Evolutionary conservation across 768 basidiomycete genomes (phyloP), one percentile per base, ranked within the genome.

Genomic region (Pisolithus microcarpus): DNA sequence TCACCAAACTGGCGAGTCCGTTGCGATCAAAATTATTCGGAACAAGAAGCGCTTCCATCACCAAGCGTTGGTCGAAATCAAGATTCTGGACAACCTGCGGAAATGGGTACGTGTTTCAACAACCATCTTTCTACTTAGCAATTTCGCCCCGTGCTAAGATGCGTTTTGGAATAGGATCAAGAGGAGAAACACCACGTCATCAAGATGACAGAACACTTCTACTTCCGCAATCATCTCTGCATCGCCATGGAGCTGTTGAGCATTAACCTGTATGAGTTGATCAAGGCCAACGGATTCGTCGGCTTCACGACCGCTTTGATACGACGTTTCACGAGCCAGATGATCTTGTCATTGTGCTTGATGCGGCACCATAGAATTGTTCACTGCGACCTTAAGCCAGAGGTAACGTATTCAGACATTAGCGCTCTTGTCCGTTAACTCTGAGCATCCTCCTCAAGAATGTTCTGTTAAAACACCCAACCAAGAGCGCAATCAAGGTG

Each of bases 1-100:
- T 69, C 91, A 98, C 64, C 84, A 82, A 61, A 92, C 93, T 11
- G 96, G 96, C 9, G 81, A 89, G 60, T 93, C 91, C n/a, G 91
- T 98, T 9, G 96, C 96, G 16, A 84, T 99, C 72, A 99, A 99
- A 77, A 98, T 99, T 55, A 98, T 99, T 60, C 84, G 96, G 38
- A 98, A 98, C 75, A 98, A 97, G 77, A 97, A 98, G 70, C 79
- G 96, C 44, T 98, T 98, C 74, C 94, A 98, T 66, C 91, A 95
- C 61, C 96, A 98, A 67, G 96, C 95, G 1, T 68, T 98, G 40
- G 94, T 98, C n/a, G 96, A 98, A 72, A 95, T 98, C 70, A 97
- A 97, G 71, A 97, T 99, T 52, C 72, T 99, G 55, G 92, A 97
- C 59, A 97, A 90, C 65, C 75, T 98, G 58, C 82, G 89, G 28